Evolutionary conservation across 306 rosid genomes (phyloP).

Genomic region (Prunus kanzakura): DNA sequence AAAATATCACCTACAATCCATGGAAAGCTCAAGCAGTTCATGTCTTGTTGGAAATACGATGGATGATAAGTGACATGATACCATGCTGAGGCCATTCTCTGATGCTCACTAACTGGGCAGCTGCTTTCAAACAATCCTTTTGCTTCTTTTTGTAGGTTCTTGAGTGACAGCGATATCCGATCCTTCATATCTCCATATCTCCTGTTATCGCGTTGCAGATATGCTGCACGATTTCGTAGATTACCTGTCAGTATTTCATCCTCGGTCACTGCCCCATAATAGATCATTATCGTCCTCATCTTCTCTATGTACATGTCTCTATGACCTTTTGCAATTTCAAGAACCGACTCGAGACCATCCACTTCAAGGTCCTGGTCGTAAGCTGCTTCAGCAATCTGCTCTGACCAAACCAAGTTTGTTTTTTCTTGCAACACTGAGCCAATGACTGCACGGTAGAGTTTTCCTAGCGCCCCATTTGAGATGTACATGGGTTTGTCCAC

Average conservation of each 20-base stretch:
- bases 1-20: conserved; percentile 77
- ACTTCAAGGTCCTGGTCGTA: conserved; percentile 67
- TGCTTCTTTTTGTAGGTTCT: conserved; percentile 61
- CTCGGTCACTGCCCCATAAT: conserved; percentile 62
- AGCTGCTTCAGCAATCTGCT: conserved; percentile 44
- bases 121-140: conserved; percentile 65
- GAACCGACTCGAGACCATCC: conserved; percentile 56
- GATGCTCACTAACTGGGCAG: conserved; percentile 37
- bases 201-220: conserved; percentile 82
- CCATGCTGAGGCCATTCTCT: conserved; percentile 84
- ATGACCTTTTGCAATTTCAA: conserved; percentile 51
- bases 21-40: conserved; percentile 68
- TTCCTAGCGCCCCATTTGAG: conserved; percentile 69
- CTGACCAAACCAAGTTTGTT: conserved; percentile 40
- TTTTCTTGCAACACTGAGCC: conserved; percentile 35
- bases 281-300: conserved; percentile 57
- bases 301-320: conserved; percentile 61
- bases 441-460: conserved; percentile 55
- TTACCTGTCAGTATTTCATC: conserved; percentile 78
- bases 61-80: conserved; percentile 79
- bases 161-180: conserved; percentile 57
- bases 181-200: conserved; percentile 76
- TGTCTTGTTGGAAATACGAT: conserved; percentile 26
- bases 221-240: conserved; percentile 57
- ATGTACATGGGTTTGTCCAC: conserved; percentile 62